phyloP scores from a whole-genome alignment of 805 yeast species.

The Peterozyma toletana region DNA sequence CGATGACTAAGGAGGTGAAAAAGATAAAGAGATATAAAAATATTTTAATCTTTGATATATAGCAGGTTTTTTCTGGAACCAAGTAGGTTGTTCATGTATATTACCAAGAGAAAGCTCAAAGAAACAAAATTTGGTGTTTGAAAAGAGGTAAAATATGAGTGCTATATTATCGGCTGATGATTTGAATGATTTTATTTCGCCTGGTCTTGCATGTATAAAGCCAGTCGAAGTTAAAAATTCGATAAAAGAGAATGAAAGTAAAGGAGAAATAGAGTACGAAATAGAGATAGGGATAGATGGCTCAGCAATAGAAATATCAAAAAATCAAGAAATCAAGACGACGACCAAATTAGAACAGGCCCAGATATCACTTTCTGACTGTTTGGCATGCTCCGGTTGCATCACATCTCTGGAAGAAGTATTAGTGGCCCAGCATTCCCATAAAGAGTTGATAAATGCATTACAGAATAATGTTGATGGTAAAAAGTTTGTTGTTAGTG shows the following conservation, averaged over 20 bases:
- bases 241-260: slow-evolving; percentile 12
- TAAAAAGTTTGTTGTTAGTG: slow-evolving; percentile 59
- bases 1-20: no score
- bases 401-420: slow-evolving; percentile 97
- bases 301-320: slow-evolving; percentile 61
- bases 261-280: slow-evolving; percentile 31
- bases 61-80: no score
- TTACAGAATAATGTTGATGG: slow-evolving; percentile 26
- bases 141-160: slow-evolving; percentile 47
- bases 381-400: slow-evolving; percentile 95
- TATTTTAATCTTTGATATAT: no score
- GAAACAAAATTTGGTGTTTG: no score
- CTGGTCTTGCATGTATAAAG: slow-evolving; percentile 91
- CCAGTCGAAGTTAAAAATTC: slow-evolving; percentile 51
- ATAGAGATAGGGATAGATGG: slow-evolving; percentile 55
- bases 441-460: slow-evolving; percentile 64
- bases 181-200: slow-evolving; percentile 88
- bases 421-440: slow-evolving; percentile 84
- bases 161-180: slow-evolving; percentile 85
- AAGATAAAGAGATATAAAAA: no score
- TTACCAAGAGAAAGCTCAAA: no score
- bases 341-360: slow-evolving; percentile 60
- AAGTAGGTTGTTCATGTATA: no score
- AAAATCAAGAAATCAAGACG: slow-evolving; percentile 38
- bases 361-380: slow-evolving; percentile 83